These are phyloP conservation scores for Pythium scleroteichum DNA, from an alignment of 352 stramenopile species.

Conservation along the genomic window DNA sequence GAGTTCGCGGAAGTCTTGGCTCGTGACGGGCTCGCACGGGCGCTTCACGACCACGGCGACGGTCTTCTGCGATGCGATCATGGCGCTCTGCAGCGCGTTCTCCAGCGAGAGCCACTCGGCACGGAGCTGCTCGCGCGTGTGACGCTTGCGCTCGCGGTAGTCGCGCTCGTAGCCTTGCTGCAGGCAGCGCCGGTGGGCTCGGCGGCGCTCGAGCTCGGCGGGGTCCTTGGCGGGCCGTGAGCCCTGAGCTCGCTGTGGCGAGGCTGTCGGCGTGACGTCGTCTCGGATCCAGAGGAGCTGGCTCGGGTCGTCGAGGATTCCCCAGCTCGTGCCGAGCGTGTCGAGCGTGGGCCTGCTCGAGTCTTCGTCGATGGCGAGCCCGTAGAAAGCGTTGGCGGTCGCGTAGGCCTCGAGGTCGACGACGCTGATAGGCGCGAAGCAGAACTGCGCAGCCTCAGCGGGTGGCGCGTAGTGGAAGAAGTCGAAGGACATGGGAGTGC, in stretches of 20 bases:
- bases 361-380: neutral
- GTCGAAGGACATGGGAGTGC: neutral
- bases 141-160: slow-evolving; percentile 21
- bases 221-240: neutral
- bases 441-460: neutral
- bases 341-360: neutral
- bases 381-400: slow-evolving; percentile 1
- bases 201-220: slow-evolving; percentile 8
- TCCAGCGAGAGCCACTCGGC: slow-evolving; percentile 16
- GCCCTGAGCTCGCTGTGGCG: too few species aligned
- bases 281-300: neutral
- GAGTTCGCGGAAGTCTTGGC: neutral
- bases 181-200: slow-evolving; percentile 15
- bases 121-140: slow-evolving; percentile 14
- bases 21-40: neutral
- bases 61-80: slow-evolving; percentile 5
- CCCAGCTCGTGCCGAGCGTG: neutral
- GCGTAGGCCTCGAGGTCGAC: slow-evolving; percentile 1
- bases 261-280: neutral
- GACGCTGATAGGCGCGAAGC: neutral
- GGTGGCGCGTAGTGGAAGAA: slow-evolving; percentile 1
- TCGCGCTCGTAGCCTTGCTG: slow-evolving; percentile 25
- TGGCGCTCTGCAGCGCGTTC: slow-evolving; percentile 8
- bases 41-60: neutral
- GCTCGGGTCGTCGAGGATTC: neutral